Evolutionary conservation across 768 basidiomycete species (phyloP), one percentile per base, ranked within the genome.

Genomic region (Butyriboletus loyo): DNA sequence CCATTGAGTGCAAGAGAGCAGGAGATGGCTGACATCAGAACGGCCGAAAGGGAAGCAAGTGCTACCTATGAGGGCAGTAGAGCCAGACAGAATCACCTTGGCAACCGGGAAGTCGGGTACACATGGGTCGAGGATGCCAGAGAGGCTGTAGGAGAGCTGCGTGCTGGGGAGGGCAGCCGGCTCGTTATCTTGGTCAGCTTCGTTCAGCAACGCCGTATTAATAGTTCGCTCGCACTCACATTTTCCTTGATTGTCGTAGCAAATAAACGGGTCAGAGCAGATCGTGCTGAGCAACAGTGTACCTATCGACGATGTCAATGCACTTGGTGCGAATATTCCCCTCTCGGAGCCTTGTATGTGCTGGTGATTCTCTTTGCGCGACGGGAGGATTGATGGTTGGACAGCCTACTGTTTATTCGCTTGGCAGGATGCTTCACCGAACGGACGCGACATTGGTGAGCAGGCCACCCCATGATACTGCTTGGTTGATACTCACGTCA

Each of bases 1-100:
- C 96, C 94, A 1, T 76, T 97, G 60, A 92, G 86, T 35, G 79
- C 82, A 0, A 79, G 86, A 30, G 95, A 98, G 69, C 80, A 84
- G 54, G 93, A 95, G 66, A 77, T 96, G 55, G 86, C 79, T 0
- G 84, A 86, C 49, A 78, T 96, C 53, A 82, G 79, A 43, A 80
- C 83, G 1, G 89, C 90, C 4, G 95, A 96, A 66, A 76, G 82
- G n/a, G 73, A 76, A 50, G 77, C 77, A 9, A 78, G 74, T 46
- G 71, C 70, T 43, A 66, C 67, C 1, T 87, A 86, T 57, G 78
- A 82, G 54, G 86, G 84, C 7, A 86, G 81, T 57, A 74, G 76
- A 27, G 75, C 73, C 3, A 73, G 83, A 56, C 70, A 73, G 53
- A 83, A 74, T 57, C 85, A 83, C 56, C 68, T 87, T 17, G 82